Base-by-base conservation (phyloP, 202 grass and related monocot genomes). In the Brachypodium distachyon region DNA sequence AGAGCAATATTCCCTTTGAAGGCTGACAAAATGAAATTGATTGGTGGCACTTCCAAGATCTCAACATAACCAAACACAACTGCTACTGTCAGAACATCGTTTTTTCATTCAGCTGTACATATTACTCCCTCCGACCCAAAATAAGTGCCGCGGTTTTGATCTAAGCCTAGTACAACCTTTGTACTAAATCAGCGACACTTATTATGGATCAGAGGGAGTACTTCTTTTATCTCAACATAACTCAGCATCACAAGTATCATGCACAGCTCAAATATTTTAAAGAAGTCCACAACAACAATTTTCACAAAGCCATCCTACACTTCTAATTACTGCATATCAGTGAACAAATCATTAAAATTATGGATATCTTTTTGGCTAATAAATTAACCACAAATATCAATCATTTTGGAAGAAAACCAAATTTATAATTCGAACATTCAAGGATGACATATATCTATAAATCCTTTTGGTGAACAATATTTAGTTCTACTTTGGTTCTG, bases 1-100 rank as follows among this genome's bases (percentile, higher is more conserved):
- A 97, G 59, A 93, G 87, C 76, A 97, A 73, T 86, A 97, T 90
- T 82, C 93, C 93, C 68, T 93, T 93, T 43, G 78, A 81, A 59
- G 85, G 82, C 87, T 93, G 81, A 27, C 66, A 83, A 39, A 77
- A 70, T 81, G 48, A 82, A 87, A 84, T 18, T 42, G 26, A 47
- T 61, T 50, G 9, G 34, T 59, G 60, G 60, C 33, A 23, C 60
- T 39, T 63, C 60, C 10, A 39, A 64, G 34, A 38, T 64, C 22
- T 64, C 11, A 40, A 64, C 61, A 33, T 64, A 36, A 36, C 33
- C 33, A 36, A 49, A 26, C 28, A n/a, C 17, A 50, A 76, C 2
- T 39, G 7, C 29, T 59, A 38, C n/a, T n/a, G n/a, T 39, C n/a
- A 62, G 4, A 33, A 37, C 31, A 9, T 22, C 38, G 19, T n/a